Conservation (phyloP, 1,139 yeast genomes). For the Sugiyamaella castrensis region DNA sequence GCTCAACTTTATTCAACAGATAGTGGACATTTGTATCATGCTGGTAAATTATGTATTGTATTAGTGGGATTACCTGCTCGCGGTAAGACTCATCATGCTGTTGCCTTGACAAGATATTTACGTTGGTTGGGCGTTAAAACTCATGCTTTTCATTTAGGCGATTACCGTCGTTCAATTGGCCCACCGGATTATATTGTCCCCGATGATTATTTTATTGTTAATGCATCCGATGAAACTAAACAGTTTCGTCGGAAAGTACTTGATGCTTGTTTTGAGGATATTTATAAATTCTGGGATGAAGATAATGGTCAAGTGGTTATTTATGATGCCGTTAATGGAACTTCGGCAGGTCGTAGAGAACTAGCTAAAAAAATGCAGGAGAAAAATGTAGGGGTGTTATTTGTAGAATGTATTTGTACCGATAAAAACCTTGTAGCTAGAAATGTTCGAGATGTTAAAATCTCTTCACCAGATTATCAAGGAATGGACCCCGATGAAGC, state of each 20-base stretch:
- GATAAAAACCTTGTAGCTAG: slow-evolving; percentile 65
- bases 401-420: slow-evolving; percentile 84
- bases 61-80: slow-evolving; percentile 95
- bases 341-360: slow-evolving; percentile 61
- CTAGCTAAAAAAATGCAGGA: slow-evolving; percentile 54
- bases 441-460: slow-evolving; percentile 77
- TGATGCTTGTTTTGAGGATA: slow-evolving; percentile 65
- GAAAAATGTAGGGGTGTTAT: slow-evolving; percentile 69
- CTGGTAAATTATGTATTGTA: slow-evolving; percentile 88
- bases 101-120: slow-evolving; percentile 82
- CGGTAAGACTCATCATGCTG: slow-evolving; percentile 92
- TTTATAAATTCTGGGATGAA: slow-evolving; percentile 63
- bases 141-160: slow-evolving; percentile 88
- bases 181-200: slow-evolving; percentile 50
- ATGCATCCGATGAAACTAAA: slow-evolving; percentile 56
- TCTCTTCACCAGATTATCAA: slow-evolving; percentile 81
- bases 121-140: slow-evolving; percentile 94
- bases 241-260: slow-evolving; percentile 59
- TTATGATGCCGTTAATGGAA: slow-evolving; percentile 91
- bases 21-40: slow-evolving; percentile 86
- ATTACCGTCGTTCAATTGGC: slow-evolving; percentile 67
- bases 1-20: slow-evolving; percentile 92
- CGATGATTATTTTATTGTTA: slow-evolving; percentile 67
- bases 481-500: slow-evolving; percentile 59
- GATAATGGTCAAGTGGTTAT: slow-evolving; percentile 91